Percentiles rank a stretch among this genome's conserved stretches.
phyloP scores from a whole-genome alignment of 352 stramenopile species.

The Aphanomyces euteiches region DNA sequence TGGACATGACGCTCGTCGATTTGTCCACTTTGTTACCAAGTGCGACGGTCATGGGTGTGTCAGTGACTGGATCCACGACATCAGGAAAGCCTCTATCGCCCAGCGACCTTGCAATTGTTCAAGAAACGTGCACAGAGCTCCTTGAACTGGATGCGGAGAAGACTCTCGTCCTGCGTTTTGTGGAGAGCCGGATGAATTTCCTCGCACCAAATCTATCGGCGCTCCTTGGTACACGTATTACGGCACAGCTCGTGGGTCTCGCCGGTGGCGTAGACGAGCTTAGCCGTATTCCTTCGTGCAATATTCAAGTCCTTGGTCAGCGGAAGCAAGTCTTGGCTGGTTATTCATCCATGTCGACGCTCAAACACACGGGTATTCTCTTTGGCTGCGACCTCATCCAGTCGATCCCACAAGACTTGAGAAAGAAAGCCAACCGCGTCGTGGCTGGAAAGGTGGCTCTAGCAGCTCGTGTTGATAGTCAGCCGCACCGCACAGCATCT shows the following conservation, averaged over 20 bases:
- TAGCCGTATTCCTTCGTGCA: constrained; percentile 94
- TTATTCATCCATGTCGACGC: constrained; percentile 75
- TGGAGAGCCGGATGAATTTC: constrained; percentile 90
- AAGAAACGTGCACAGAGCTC: constrained; percentile 81
- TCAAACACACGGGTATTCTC: constrained; percentile 93
- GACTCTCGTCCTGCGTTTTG: constrained; percentile 84
- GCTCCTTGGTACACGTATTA: constrained; percentile 92
- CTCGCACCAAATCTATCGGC: constrained; percentile 92
- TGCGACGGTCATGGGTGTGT: constrained; percentile 93
- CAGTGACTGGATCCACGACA: constrained; percentile 89
- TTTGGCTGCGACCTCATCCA: constrained; percentile 92
- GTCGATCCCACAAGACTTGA: constrained; percentile 85
- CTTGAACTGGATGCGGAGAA: constrained; percentile 85
- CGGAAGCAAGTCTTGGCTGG: constrained; percentile 89
- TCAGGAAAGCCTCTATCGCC: constrained; percentile 74
- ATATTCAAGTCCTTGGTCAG: constrained; percentile 96
- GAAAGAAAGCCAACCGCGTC: constrained; percentile 92
- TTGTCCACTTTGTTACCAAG: constrained; percentile 88
- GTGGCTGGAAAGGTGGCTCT: constrained; percentile 89
- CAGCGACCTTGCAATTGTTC: constrained; percentile 66
- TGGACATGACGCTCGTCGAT: constrained; percentile 88
- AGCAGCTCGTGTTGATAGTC: constrained; percentile 91
- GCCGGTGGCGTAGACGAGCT: constrained; percentile 93
- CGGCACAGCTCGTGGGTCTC: constrained; percentile 92
- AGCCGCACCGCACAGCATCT: constrained; percentile 67